Conservation (phyloP, 148 eudicot genomes). For the Nepenthes mirabilis region DNA sequence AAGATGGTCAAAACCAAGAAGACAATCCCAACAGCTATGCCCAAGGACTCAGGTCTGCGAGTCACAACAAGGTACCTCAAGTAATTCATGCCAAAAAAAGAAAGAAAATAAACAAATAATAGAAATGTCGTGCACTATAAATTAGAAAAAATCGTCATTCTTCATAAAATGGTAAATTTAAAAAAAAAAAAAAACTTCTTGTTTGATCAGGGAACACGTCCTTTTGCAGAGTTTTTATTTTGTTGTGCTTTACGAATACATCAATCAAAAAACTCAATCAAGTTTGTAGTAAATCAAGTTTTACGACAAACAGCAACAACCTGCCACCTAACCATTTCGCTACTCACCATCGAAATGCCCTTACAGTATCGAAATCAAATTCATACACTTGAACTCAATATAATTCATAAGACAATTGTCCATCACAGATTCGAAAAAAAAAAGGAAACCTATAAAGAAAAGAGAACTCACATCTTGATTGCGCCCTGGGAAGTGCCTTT, state of each 20-base stretch:
- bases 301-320: no score
- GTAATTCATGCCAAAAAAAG: background rate
- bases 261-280: no score
- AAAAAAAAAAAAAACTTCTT: no score
- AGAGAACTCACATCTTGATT: slow-evolving; percentile 53
- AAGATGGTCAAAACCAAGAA: slow-evolving; percentile 69
- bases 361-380: background rate
- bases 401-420: background rate
- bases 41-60: slow-evolving; percentile 93
- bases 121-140: no score
- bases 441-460: background rate
- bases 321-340: no score
- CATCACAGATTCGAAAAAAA: background rate
- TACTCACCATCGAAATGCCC: background rate
- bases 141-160: no score
- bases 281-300: no score
- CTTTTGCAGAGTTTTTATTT: no score
- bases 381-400: background rate
- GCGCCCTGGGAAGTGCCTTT: slow-evolving; percentile 74
- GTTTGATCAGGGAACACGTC: no score
- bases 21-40: slow-evolving; percentile 81
- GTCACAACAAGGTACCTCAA: slow-evolving; percentile 5
- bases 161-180: no score
- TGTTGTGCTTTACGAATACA: no score
- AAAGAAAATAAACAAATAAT: background rate